Evolutionary conservation across 2,329 filamentous ascomycete species (phyloP), one percentile per base, ranked within the genome.

Genomic region (Verticillium albo-atrum): DNA sequence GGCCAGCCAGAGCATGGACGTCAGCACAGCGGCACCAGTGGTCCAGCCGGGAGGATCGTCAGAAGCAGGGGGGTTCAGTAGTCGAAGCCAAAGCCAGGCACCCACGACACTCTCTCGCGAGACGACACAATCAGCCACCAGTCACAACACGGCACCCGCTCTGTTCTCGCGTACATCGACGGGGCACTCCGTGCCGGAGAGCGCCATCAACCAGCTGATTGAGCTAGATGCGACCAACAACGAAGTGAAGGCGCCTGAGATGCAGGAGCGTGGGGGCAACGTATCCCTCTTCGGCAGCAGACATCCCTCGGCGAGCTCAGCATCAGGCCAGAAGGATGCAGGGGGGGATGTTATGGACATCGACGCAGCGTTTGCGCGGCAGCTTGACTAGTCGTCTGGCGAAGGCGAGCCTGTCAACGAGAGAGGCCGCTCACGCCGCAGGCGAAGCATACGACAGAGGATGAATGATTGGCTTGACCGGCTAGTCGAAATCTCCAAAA

Each of bases 251-350:
- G 67, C 62, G n/a, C 77, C 78, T 0, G 78, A 80, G 64, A 80
- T 80, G 78, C 74, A 77, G 63, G 77, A 80, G 62, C 72, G 75
- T 30, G 62, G 63, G 35, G 67, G 67, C 25, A 65, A 66, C 9
- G 52, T 63, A 14, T 63, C 63, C 5, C 65, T 68, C 6, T 70
- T 74, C 42, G 60, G 73, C 26, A 59, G 64, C 23, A 66, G 63
- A 14, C 60, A 64, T 12, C 60, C 60, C 62, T 27, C 61, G 57
- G 51, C 63, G 23, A 56, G 61, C 55, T 14, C 62, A 60, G 59
- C 20, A 12, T 12, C 42, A 23, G 42, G 42, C n/a, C 42, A 67
- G 62, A 52, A 65, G 58, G 61, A 63, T 56, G 10, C 63, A 62
- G 23, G 65, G 67, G 51, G 69, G 70, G 58, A 59, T 69, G 23